Evolutionary conservation across 768 basidiomycete species (phyloP).

Genomic region (Filobasidium wieringae): DNA sequence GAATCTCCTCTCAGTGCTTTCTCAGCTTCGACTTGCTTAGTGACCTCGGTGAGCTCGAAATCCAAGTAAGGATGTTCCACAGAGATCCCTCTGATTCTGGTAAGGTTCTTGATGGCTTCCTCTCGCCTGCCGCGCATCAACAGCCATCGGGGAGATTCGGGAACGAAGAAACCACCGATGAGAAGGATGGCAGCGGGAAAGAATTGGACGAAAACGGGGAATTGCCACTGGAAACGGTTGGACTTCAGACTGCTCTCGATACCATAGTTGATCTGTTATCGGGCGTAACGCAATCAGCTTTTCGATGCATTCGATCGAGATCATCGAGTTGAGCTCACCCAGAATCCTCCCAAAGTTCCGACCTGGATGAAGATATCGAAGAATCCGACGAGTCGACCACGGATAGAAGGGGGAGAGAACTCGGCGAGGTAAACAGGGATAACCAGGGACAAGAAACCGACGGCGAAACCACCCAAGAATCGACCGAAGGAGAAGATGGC

Average conservation of each 20-base stretch:
- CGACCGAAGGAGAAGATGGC: slow-evolving; percentile 2
- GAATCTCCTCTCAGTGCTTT: slow-evolving; percentile 15
- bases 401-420: slow-evolving; percentile 21
- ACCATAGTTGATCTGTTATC: slow-evolving; percentile 27
- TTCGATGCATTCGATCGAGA: too few relatives aligned
- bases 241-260: slow-evolving; percentile 13
- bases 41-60: slow-evolving; percentile 27
- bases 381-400: slow-evolving; percentile 25
- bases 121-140: slow-evolving; percentile 20
- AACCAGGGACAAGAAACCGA: slow-evolving; percentile 22
- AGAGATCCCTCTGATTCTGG: slow-evolving; percentile 29
- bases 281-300: too few relatives aligned
- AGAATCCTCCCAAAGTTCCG: slow-evolving; percentile 23
- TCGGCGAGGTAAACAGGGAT: slow-evolving; percentile 26
- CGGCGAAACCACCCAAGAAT: slow-evolving; percentile 20
- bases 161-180: slow-evolving; percentile 13
- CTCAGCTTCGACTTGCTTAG: slow-evolving; percentile 19
- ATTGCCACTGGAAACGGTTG: slow-evolving; percentile 18
- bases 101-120: slow-evolving; percentile 22
- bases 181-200: slow-evolving; percentile 19
- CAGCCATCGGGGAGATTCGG: slow-evolving; percentile 25
- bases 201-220: slow-evolving; percentile 19
- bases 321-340: too few relatives aligned
- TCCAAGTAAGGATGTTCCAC: slow-evolving; percentile 23
- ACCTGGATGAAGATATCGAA: slow-evolving; percentile 24